Percentiles rank a stretch among this genome's conserved stretches.
These are phyloP conservation scores for Oryza glumipatula DNA, from an alignment of 176 grass and related monocot species.

Conservation along the genomic window DNA sequence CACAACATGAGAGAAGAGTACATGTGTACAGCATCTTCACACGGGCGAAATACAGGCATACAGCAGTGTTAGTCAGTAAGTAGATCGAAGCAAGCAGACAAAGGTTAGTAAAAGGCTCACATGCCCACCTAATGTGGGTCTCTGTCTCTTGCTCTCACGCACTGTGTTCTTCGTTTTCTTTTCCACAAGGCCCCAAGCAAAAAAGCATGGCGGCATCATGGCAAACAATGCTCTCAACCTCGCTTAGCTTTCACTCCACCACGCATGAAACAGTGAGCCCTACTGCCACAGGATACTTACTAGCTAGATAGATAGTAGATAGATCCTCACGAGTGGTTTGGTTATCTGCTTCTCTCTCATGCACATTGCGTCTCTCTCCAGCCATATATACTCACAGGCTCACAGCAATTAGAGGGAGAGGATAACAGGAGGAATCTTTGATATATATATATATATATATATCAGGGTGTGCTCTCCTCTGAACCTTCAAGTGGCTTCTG, in stretches of 20 bases:
- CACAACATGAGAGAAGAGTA: background rate
- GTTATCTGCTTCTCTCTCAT: background rate
- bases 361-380: conserved; percentile 11
- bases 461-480: conserved; percentile 23
- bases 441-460: conserved; percentile 18
- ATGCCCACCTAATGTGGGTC: conserved; percentile 45
- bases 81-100: conserved; percentile 40
- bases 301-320: conserved; percentile 23
- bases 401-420: background rate
- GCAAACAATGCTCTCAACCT: background rate
- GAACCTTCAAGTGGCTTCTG: conserved; percentile 20
- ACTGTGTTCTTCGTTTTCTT: background rate
- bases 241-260: conserved; percentile 47
- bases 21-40: conserved; percentile 19
- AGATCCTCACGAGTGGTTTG: conserved; percentile 18
- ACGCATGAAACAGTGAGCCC: conserved; percentile 13
- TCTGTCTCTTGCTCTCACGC: background rate
- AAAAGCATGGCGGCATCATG: background rate
- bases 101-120: conserved; percentile 45
- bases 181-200: background rate
- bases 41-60: conserved; percentile 17
- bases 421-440: conserved; percentile 25
- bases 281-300: background rate
- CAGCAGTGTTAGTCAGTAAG: background rate
- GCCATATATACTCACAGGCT: background rate